Conservation (phyloP, 2,329 filamentous ascomycete genomes). For the Aspergillus melleus region DNA sequence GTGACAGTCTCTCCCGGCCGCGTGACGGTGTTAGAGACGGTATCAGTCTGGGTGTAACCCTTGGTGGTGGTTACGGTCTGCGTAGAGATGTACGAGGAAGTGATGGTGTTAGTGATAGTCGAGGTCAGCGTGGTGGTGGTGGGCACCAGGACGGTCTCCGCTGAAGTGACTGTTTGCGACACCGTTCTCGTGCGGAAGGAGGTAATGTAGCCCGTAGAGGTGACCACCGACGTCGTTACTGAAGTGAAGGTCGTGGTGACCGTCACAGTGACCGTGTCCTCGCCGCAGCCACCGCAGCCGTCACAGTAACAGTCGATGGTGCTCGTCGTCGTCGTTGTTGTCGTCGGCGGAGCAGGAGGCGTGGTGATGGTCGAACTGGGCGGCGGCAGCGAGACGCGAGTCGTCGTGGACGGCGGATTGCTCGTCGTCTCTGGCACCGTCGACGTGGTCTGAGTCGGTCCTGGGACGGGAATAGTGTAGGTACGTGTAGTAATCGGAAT, state of each 20-base stretch:
- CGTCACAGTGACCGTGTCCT: not conserved
- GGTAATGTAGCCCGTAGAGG: not conserved
- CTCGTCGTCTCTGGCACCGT: not conserved
- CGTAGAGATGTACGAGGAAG: not conserved
- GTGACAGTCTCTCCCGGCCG: not conserved
- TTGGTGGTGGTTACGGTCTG: not conserved
- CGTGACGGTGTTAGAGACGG: not conserved
- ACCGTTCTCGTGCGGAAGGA: not conserved
- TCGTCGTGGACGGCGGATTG: not conserved
- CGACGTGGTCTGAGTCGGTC: not conserved
- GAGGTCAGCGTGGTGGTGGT: not conserved
- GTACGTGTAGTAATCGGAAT: constrained; percentile 13
- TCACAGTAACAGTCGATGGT: not conserved
- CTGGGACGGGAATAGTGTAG: constrained; percentile 2
- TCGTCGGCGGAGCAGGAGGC: not conserved
- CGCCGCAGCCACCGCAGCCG: not conserved
- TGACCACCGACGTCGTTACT: not conserved
- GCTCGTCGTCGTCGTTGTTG: not conserved
- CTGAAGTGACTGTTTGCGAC: not conserved
- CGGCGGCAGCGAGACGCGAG: not conserved
- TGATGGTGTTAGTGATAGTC: not conserved
- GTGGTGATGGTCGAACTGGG: not conserved
- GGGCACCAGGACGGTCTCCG: not conserved
- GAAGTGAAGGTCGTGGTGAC: not conserved
- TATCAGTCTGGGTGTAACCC: not conserved